Evolutionary conservation across 441 rosid species (phyloP).

Genomic region (Euphorbia schlechtendalii): DNA sequence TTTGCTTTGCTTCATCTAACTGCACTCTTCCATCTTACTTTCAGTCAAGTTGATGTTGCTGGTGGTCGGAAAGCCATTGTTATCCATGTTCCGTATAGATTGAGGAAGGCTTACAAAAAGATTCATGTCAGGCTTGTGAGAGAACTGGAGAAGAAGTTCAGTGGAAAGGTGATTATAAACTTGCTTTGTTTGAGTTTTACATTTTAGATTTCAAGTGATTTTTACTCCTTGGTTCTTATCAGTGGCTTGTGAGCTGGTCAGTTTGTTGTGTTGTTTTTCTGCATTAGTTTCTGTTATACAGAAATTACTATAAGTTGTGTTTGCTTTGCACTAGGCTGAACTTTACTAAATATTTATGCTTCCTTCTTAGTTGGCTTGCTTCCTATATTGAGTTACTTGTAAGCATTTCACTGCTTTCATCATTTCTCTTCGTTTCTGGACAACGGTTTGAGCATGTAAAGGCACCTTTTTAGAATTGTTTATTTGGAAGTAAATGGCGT

Average conservation of each 20-base stretch:
- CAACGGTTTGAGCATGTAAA: neutral
- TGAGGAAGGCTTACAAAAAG: conserved; percentile 68
- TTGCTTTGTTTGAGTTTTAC: too few species aligned
- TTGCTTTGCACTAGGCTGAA: neutral
- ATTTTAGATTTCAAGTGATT: too few species aligned
- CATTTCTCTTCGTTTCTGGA: neutral
- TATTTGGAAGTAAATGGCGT: neutral
- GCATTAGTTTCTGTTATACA: neutral
- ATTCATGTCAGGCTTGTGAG: conserved; percentile 73
- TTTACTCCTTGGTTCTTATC: too few species aligned
- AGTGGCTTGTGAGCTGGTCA: neutral
- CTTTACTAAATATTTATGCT: too few species aligned
- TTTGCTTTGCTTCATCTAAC: neutral
- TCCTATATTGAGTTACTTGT: neutral
- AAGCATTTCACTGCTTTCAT: neutral
- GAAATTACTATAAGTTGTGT: neutral
- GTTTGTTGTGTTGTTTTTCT: neutral
- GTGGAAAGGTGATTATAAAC: too few species aligned
- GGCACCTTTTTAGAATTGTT: too few species aligned
- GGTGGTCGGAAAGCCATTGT: conserved; percentile 72
- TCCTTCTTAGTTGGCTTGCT: neutral
- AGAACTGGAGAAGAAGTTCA: conserved; percentile 79
- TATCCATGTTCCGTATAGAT: conserved; percentile 55
- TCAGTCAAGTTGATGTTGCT: conserved; percentile 66
- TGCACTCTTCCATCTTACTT: neutral